Evolutionary conservation across 2,329 filamentous ascomycete genomes (phyloP).

Genomic region (Mariannaea sp.): DNA sequence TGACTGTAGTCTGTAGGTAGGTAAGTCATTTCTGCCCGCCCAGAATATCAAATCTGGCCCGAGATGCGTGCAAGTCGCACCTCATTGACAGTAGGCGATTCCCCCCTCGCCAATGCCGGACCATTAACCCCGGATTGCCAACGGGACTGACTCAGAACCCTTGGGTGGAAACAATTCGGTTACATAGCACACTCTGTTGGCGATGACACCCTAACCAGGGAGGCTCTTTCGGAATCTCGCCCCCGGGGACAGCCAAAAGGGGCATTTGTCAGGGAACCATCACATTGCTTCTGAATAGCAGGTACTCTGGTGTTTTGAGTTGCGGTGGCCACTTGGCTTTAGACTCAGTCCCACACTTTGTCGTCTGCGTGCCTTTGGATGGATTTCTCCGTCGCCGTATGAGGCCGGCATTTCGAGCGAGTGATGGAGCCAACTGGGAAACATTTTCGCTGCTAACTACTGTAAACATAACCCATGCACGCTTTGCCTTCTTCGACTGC

Average conservation of each 20-base stretch:
- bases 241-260: conserved; percentile 5
- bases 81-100: too few species aligned
- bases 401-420: too few species aligned
- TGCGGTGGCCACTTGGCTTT: conserved; percentile 27
- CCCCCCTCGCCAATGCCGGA: too few species aligned
- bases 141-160: neutral
- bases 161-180: neutral
- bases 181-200: conserved; percentile 4
- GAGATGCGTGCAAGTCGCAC: too few species aligned
- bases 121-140: too few species aligned
- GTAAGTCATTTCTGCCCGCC: too few species aligned
- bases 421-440: too few species aligned
- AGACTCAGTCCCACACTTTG: neutral
- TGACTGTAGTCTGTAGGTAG: too few species aligned
- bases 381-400: too few species aligned
- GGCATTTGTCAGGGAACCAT: conserved; percentile 13
- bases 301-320: conserved; percentile 31
- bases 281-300: conserved; percentile 25
- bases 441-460: neutral
- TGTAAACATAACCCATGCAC: too few species aligned
- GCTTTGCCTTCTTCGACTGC: neutral
- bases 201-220: conserved; percentile 3
- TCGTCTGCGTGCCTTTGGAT: too few species aligned
- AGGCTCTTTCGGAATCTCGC: conserved; percentile 5
- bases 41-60: too few species aligned